phyloP scores from a whole-genome alignment of 2,329 filamentous ascomycete species.

The Colletotrichum simmondsii region DNA sequence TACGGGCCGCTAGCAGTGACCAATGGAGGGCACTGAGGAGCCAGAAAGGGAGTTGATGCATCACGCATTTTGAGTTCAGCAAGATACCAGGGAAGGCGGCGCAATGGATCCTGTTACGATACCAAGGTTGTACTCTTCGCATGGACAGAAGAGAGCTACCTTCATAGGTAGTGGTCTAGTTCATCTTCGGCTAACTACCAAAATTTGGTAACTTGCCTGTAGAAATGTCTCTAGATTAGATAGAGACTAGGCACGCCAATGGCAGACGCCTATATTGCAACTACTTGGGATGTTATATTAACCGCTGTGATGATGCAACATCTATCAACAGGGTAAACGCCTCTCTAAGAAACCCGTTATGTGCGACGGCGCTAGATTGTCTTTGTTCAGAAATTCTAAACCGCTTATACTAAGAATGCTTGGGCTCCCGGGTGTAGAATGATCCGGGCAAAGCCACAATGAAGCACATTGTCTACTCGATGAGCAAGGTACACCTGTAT shows the following conservation, averaged over 20 bases:
- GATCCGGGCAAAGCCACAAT: not conserved
- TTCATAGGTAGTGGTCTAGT: not conserved
- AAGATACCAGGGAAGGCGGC: conserved; percentile 8
- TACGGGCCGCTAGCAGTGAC: not conserved
- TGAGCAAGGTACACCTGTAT: not conserved
- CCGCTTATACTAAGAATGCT: not conserved
- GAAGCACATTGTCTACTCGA: not conserved
- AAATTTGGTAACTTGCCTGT: not conserved
- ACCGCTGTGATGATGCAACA: not conserved
- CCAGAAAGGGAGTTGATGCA: not conserved
- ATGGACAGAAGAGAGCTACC: not conserved
- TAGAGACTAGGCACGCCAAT: not conserved
- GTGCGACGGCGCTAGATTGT: not conserved
- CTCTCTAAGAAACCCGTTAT: not conserved
- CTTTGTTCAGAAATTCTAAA: not conserved
- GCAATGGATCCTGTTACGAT: conserved; percentile 9
- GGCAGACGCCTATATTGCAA: not conserved
- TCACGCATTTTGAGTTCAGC: not conserved
- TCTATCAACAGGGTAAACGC: not conserved
- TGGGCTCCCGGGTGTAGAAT: not conserved
- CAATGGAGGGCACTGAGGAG: conserved; percentile 28
- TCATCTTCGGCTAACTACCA: not conserved
- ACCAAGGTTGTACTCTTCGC: not conserved
- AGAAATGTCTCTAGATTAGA: not conserved
- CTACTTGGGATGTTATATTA: not conserved